Evolutionary conservation across 2,329 filamentous ascomycete species (phyloP), one percentile per base, ranked within the genome.

Genomic region (Dendrostoma leiphaemia): DNA sequence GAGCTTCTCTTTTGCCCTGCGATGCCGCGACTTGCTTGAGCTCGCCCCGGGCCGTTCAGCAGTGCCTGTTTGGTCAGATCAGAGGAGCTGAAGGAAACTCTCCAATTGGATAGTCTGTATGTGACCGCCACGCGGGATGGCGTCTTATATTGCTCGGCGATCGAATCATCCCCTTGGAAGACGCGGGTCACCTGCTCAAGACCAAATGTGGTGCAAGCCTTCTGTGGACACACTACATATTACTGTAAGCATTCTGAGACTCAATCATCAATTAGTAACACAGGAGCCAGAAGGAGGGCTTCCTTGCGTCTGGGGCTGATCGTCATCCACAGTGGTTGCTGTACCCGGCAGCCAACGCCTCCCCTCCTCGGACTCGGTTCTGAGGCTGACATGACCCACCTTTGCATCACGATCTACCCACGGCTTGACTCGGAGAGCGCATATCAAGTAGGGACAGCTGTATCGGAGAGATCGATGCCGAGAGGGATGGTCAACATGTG

Each of bases 81-180:
- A 26, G 34, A 49, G 45, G 15, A 47, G 21, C 15, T n/a, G 6
- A 19, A 46, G 31, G 46, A 54, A 54, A 40, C 29, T 34, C 31
- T 46, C 52, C 52, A 24, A 54, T 51, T 54, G 52, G 52, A 37
- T 35, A 31, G 29, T 15, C 23, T 23, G 24, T 40, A 21, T 10
- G 12, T 26, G 47, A 51, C 52, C 19, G 21, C 52, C 52, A 51
- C 52, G 51, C 51, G 52, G 52, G 52, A 54, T 54, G 52, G 26
- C 38, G 12, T 23, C 15, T 17, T n/a, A 1, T 9, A 31, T n/a
- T 26, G 15, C 9, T 37, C 29, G 9, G 15, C 24, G 43, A 23
- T 28, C 48, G 53, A 49, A 44, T 46, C 32, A 37, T 26, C 6
- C 7, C 24, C 28, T 17, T 21, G 23, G 10, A 9, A 8, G n/a